Conservation (phyloP, 2,329 filamentous ascomycete species). For the Microthyrium microscopicum region DNA sequence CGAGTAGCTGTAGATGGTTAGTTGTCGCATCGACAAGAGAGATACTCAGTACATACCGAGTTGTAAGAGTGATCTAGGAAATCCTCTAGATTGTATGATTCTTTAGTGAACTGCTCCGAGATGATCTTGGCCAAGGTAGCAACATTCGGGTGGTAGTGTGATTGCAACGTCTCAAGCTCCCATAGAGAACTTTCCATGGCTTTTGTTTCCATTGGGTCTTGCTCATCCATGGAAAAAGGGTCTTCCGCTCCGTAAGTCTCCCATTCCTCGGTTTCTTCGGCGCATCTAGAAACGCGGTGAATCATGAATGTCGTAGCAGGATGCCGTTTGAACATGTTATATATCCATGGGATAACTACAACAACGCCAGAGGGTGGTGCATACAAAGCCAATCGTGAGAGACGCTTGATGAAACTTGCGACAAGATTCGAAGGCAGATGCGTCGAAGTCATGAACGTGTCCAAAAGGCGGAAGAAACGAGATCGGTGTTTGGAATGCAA, state of each 20-base stretch:
- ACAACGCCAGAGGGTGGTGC: slow-evolving; percentile 84
- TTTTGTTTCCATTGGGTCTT: slow-evolving; percentile 66
- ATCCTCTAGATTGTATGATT: slow-evolving; percentile 87
- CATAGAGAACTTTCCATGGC: slow-evolving; percentile 89
- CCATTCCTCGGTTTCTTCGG: slow-evolving; percentile 40
- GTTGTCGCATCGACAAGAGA: slow-evolving; percentile 9
- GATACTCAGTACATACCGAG: slow-evolving; percentile 37
- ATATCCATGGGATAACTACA: slow-evolving; percentile 77
- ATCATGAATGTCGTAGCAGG: slow-evolving; percentile 92
- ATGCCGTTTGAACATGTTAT: slow-evolving; percentile 84
- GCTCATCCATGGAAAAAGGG: slow-evolving; percentile 58
- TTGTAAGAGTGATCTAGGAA: slow-evolving; percentile 90
- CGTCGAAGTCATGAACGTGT: slow-evolving; percentile 77
- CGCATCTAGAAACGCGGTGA: slow-evolving; percentile 53
- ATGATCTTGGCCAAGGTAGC: slow-evolving; percentile 87
- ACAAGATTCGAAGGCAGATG: slow-evolving; percentile 84
- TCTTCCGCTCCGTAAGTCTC: slow-evolving; percentile 51
- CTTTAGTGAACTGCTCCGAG: slow-evolving; percentile 93
- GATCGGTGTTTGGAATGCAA: slow-evolving; percentile 87
- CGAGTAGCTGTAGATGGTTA: slow-evolving; percentile 49
- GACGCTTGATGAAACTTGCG: slow-evolving; percentile 90
- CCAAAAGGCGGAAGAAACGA: slow-evolving; percentile 78
- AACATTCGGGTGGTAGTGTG: slow-evolving; percentile 93
- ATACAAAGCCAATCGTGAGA: slow-evolving; percentile 68
- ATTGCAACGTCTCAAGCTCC: slow-evolving; percentile 83